Evolutionary conservation across 83 land plant genomes (phyloP).

Genomic region (Picea engelmannii): DNA sequence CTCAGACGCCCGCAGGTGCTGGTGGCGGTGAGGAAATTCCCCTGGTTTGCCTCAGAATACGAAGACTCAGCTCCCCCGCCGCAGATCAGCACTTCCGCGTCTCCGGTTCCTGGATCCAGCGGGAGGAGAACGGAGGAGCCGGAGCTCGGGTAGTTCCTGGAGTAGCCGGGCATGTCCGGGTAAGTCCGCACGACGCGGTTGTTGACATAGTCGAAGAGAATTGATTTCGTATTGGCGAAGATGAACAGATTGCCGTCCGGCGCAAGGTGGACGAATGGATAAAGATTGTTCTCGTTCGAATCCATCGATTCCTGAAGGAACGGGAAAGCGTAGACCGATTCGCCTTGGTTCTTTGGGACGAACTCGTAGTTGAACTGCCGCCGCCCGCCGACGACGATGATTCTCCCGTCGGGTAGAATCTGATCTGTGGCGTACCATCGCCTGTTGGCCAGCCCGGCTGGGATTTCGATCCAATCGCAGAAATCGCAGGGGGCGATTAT

Average conservation of each 20-base stretch:
- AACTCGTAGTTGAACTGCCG: constrained; percentile 33
- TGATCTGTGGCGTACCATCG: constrained; percentile 68
- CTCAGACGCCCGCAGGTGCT: constrained; percentile 28
- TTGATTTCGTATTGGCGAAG: constrained; percentile 33
- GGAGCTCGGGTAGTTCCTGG: constrained; percentile 32
- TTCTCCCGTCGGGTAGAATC: constrained; percentile 40
- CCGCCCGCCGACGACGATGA: constrained; percentile 50
- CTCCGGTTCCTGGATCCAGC: neutral
- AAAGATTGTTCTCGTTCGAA: constrained; percentile 22
- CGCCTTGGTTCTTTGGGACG: neutral
- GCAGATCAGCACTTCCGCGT: constrained; percentile 29
- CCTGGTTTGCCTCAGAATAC: neutral
- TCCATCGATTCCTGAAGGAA: constrained; percentile 14
- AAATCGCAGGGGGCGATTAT: constrained; percentile 36
- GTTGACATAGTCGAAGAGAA: constrained; percentile 24
- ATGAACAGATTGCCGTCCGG: constrained; percentile 48
- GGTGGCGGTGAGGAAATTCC: constrained; percentile 16
- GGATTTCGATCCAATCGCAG: constrained; percentile 53
- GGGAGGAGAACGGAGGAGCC: constrained; percentile 37
- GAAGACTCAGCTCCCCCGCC: constrained; percentile 24
- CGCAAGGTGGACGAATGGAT: constrained; percentile 31
- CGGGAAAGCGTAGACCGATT: neutral
- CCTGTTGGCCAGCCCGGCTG: constrained; percentile 16
- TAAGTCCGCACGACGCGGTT: constrained; percentile 9
- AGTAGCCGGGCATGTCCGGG: constrained; percentile 21